A percentile compares a stretch with the other conserved stretches of the same genome.
phyloP scores from a whole-genome alignment of 2,329 filamentous ascomycete species.

The Sordariomycetes sp. region DNA sequence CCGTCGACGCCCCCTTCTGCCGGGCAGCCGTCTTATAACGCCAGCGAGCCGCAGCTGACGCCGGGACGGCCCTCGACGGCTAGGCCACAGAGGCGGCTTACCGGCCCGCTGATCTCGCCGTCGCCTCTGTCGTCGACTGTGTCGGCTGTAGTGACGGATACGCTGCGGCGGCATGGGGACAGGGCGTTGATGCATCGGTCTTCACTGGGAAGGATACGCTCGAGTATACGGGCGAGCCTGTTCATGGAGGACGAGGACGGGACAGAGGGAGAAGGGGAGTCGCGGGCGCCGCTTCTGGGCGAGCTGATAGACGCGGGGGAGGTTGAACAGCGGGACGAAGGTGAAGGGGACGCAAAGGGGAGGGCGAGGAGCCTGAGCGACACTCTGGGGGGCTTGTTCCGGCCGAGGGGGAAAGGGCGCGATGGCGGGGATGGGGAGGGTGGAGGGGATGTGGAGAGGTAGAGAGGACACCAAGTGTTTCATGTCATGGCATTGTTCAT shows the following conservation, averaged over 20 bases:
- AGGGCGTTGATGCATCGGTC: conserved; percentile 23
- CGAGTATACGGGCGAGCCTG: conserved; percentile 37
- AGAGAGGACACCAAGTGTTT: not conserved
- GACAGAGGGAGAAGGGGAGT: not conserved
- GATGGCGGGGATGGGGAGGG: conserved; percentile 7
- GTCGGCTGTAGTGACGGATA: conserved; percentile 42
- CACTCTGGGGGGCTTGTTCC: conserved; percentile 24
- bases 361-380: conserved; percentile 27
- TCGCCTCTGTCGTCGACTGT: conserved; percentile 47
- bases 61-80: not conserved
- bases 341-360: conserved; percentile 10
- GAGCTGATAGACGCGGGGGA: conserved; percentile 3
- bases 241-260: conserved; percentile 30
- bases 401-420: conserved; percentile 17
- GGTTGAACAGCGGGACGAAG: not conserved
- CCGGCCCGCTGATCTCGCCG: conserved; percentile 42
- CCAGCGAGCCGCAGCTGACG: not conserved
- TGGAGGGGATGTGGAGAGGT: not conserved
- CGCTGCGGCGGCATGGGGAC: conserved; percentile 27
- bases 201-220: conserved; percentile 31
- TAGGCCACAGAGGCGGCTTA: conserved; percentile 21
- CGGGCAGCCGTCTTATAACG: conserved; percentile 8
- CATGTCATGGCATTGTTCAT: conserved; percentile 5
- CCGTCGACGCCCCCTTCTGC: conserved; percentile 9
- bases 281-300: not conserved